Conservation (phyloP, 345 rosid genomes). For the Citrus unshiu region DNA sequence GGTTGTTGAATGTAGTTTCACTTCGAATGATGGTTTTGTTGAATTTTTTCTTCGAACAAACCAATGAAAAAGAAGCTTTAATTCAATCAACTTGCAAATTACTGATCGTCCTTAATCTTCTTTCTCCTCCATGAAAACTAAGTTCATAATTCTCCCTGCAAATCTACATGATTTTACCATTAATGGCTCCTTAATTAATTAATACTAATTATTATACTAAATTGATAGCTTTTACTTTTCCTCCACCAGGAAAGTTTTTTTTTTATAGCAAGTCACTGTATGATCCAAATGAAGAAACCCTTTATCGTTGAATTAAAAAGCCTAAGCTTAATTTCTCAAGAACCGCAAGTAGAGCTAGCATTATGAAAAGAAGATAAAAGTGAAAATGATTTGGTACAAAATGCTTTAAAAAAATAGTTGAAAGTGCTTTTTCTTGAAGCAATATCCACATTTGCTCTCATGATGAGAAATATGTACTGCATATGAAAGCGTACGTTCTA, state of each 20-base stretch:
- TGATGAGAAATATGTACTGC: background rate
- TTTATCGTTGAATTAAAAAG: background rate
- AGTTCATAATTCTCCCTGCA: background rate
- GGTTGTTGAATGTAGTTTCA: conserved; percentile 1
- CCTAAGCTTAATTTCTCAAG: background rate
- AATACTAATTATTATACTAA: background rate
- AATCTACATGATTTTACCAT: background rate
- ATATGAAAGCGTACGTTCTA: background rate
- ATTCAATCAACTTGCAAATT: background rate
- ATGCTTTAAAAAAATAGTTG: background rate
- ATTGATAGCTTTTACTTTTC: background rate
- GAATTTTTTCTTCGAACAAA: background rate
- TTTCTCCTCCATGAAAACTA: background rate
- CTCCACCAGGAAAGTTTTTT: background rate
- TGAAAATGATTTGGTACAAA: background rate
- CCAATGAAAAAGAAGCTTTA: background rate
- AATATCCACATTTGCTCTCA: background rate
- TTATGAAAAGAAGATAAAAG: background rate
- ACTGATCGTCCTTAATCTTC: background rate
- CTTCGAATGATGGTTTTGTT: background rate
- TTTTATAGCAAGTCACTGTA: background rate
- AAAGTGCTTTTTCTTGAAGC: background rate
- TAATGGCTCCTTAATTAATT: background rate
- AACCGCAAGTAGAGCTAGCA: background rate
- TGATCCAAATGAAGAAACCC: background rate